phyloP scores from a whole-genome alignment of 83 land plant species.

The Diphasiastrum complanatum region DNA sequence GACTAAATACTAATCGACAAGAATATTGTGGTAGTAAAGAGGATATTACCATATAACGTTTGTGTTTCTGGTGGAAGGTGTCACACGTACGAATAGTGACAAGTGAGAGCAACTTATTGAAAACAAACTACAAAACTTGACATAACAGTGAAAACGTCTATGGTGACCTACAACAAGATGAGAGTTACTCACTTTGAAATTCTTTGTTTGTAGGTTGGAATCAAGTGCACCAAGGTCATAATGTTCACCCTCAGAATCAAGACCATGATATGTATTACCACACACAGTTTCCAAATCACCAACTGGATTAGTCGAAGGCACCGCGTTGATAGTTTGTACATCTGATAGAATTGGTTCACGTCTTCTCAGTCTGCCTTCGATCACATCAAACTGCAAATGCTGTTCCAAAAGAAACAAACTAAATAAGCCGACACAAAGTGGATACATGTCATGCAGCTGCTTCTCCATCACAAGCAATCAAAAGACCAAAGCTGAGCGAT shows the following conservation, averaged over 20 bases:
- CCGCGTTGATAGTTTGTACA: constrained; percentile 30
- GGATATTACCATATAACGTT: no score
- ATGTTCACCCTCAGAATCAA: constrained; percentile 47
- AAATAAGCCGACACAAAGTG: neutral
- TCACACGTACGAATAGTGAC: neutral
- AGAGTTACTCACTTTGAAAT: constrained; percentile 41
- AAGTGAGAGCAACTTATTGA: neutral
- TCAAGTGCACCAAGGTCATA: constrained; percentile 40
- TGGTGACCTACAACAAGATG: neutral
- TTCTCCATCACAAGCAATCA: neutral
- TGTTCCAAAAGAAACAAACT: constrained; percentile 20
- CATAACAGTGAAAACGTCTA: neutral
- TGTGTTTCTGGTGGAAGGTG: neutral
- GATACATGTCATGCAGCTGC: neutral
- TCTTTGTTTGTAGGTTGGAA: constrained; percentile 33
- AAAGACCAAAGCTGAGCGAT: neutral
- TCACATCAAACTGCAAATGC: constrained; percentile 88
- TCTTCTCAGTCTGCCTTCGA: constrained; percentile 60
- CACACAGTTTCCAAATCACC: constrained; percentile 48
- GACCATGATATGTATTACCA: constrained; percentile 48
- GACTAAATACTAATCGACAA: no score
- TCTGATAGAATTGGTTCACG: constrained; percentile 56
- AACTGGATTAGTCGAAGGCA: constrained; percentile 32
- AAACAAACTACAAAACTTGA: neutral
- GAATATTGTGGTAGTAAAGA: no score